These are phyloP conservation scores for Fusarium sp. DNA, from an alignment of 2,329 filamentous ascomycete species.

Conservation along the genomic window DNA sequence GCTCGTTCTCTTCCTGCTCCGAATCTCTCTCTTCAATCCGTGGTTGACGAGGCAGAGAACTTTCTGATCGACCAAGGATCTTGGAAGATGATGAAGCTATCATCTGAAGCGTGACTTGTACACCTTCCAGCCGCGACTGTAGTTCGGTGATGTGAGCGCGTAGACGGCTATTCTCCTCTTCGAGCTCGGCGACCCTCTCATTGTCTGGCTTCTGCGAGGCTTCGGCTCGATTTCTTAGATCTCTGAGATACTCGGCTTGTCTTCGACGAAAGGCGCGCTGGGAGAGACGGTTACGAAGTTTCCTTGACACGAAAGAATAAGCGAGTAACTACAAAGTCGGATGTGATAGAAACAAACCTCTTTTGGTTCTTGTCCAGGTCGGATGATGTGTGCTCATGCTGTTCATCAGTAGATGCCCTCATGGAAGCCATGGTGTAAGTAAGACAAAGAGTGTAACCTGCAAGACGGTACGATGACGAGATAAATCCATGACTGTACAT, in stretches of 20 bases:
- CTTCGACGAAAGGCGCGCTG: neutral
- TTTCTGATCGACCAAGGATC: neutral
- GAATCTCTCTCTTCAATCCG: neutral
- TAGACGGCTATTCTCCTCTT: neutral
- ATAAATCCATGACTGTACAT: conserved; percentile 1
- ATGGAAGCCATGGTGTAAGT: neutral
- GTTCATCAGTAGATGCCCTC: neutral
- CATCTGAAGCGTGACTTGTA: neutral
- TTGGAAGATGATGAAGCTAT: neutral
- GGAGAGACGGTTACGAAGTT: neutral
- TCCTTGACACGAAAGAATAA: neutral
- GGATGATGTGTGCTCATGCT: neutral
- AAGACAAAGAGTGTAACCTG: neutral
- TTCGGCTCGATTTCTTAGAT: neutral
- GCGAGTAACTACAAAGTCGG: neutral
- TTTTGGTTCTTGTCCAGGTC: neutral
- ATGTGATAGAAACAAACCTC: neutral
- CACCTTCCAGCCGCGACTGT: neutral
- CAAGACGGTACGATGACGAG: neutral
- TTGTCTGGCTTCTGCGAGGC: neutral
- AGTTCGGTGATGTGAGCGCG: neutral
- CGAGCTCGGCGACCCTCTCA: neutral
- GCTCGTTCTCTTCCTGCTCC: neutral
- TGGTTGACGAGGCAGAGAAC: neutral
- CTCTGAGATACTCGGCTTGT: conserved; percentile 1